These are phyloP conservation scores for Amphibolis antarctica DNA, from an alignment of 106 monocot genomes.

Conservation along the genomic window DNA sequence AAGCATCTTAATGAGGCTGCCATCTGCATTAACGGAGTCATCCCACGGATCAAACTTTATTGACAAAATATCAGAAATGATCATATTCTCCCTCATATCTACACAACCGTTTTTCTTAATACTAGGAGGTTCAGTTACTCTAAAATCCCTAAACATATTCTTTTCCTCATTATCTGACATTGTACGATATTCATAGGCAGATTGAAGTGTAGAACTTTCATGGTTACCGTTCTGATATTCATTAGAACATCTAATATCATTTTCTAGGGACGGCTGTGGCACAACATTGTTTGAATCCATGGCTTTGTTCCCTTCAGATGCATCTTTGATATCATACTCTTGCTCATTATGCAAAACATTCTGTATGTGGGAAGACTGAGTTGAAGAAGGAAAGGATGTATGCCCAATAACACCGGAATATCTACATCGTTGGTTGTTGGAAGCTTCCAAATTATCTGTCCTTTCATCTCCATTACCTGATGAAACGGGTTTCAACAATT, in stretches of 20 bases:
- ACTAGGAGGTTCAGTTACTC: constrained; percentile 1
- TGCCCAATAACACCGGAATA: constrained; percentile 4
- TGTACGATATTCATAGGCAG: constrained; percentile 6
- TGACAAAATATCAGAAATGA: constrained; percentile 55
- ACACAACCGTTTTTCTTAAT: constrained; percentile 12
- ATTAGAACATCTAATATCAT: constrained; percentile 13
- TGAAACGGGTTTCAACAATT: constrained; percentile 7
- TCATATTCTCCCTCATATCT: constrained; percentile 41
- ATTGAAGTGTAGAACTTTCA: constrained; percentile 2
- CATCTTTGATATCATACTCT: not conserved
- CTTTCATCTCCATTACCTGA: constrained; percentile 1
- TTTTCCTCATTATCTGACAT: constrained; percentile 3
- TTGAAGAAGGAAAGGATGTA: constrained; percentile 1
- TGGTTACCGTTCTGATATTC: constrained; percentile 1
- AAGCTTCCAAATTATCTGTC: constrained; percentile 4
- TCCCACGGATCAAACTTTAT: constrained; percentile 74
- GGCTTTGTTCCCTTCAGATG: not conserved
- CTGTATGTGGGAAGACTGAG: not conserved
- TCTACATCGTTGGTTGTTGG: constrained; percentile 2
- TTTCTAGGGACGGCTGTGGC: constrained; percentile 1
- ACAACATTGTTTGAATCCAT: not conserved
- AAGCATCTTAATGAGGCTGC: constrained; percentile 33
- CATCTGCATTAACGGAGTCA: constrained; percentile 27
- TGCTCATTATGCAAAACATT: constrained; percentile 4
- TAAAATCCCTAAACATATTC: not conserved